Evolutionary conservation across 805 yeast genomes (phyloP).

Genomic region (Geotrichum ghanense): DNA sequence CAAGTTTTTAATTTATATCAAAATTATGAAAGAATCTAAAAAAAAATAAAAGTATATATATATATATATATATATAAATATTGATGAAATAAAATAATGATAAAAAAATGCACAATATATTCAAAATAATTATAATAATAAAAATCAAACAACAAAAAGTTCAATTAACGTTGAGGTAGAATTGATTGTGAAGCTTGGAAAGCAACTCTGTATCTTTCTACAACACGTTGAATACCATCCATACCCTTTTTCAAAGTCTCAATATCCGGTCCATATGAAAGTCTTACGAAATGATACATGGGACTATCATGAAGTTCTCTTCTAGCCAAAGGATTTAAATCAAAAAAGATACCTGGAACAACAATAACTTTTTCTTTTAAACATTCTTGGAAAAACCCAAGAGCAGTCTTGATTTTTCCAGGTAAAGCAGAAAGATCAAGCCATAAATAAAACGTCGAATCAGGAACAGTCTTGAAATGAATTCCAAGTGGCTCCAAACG

Average conservation of each 20-base stretch:
- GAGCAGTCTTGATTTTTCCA: constrained; percentile 42
- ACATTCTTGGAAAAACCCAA: constrained; percentile 54
- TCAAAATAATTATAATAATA: too few relatives aligned
- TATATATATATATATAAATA: too few relatives aligned
- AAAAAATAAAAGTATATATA: too few relatives aligned
- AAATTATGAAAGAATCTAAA: too few relatives aligned
- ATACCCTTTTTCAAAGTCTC: constrained; percentile 40
- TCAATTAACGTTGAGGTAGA: background rate
- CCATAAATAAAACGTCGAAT: constrained; percentile 52
- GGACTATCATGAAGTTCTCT: constrained; percentile 42
- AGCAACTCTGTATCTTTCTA: constrained; percentile 16
- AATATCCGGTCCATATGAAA: constrained; percentile 50
- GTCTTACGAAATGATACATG: constrained; percentile 47
- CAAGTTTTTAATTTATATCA: too few relatives aligned
- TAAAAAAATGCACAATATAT: too few relatives aligned
- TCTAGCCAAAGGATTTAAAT: constrained; percentile 41
- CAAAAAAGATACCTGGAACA: constrained; percentile 54
- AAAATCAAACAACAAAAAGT: too few relatives aligned
- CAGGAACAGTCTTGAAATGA: constrained; percentile 37
- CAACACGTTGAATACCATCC: constrained; percentile 47
- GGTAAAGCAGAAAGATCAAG: constrained; percentile 44
- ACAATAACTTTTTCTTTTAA: constrained; percentile 47
- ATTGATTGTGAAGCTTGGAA: background rate
- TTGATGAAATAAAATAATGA: too few relatives aligned
- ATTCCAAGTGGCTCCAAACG: constrained; percentile 45